Conservation (phyloP, 1,139 yeast genomes). For the Hemisphaericaspora subhashii region DNA sequence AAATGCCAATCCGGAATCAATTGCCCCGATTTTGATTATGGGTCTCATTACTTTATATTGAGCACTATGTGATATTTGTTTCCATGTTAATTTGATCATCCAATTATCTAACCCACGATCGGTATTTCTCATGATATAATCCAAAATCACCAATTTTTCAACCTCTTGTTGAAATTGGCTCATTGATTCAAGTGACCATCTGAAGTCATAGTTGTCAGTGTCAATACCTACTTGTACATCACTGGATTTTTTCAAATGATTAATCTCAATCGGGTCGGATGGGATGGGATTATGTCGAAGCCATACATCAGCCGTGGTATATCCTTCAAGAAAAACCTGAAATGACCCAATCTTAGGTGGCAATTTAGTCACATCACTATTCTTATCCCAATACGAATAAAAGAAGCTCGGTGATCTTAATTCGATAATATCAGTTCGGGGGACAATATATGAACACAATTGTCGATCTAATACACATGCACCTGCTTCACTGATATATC, state of each 20-base stretch:
- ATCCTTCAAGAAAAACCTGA: conserved; percentile 62
- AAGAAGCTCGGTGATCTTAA: conserved; percentile 57
- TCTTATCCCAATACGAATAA: conserved; percentile 51
- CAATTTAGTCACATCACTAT: conserved; percentile 19
- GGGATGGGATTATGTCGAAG: conserved; percentile 60
- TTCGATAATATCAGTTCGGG: conserved; percentile 60
- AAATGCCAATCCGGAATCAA: conserved; percentile 73
- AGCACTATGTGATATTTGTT: conserved; percentile 14
- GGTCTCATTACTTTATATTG: conserved; percentile 29
- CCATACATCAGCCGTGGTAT: conserved; percentile 63
- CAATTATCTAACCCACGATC: conserved; percentile 77
- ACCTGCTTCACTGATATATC: conserved; percentile 72
- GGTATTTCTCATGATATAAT: conserved; percentile 73
- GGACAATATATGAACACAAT: conserved; percentile 60
- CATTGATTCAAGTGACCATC: conserved; percentile 56
- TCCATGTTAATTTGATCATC: conserved; percentile 68
- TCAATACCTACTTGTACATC: conserved; percentile 19
- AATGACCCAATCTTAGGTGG: conserved; percentile 65
- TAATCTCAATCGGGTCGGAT: conserved; percentile 16
- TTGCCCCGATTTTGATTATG: conserved; percentile 62
- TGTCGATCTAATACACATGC: conserved; percentile 66
- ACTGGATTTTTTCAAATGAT: conserved; percentile 21
- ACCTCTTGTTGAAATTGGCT: conserved; percentile 59
- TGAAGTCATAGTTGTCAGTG: conserved; percentile 28
- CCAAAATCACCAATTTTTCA: conserved; percentile 69